Conservation (phyloP, 192 early-diverging fungal genomes). For the Linderina pennispora region DNA sequence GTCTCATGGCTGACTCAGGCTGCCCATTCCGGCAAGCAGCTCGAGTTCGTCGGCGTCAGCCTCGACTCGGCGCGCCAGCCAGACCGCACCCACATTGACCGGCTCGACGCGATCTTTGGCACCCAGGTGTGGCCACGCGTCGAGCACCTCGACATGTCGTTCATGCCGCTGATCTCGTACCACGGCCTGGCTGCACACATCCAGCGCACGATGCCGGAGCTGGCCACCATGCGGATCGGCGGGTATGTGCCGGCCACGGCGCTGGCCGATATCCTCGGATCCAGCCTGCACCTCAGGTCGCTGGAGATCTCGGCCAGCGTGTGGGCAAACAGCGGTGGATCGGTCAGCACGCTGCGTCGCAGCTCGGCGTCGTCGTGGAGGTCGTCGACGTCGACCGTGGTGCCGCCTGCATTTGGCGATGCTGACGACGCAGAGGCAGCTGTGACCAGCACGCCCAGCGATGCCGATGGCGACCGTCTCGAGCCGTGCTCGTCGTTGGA, state of each 20-base stretch:
- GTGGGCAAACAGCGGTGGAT: slow-evolving; percentile 20
- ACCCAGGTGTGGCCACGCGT: slow-evolving; percentile 17
- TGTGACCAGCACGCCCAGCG: background rate
- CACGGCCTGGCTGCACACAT: slow-evolving; percentile 21
- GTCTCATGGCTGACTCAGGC: slow-evolving; percentile 8
- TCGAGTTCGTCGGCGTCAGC: background rate
- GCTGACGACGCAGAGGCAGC: background rate
- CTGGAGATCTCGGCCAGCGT: slow-evolving; percentile 27
- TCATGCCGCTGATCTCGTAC: slow-evolving; percentile 37
- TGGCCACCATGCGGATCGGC: slow-evolving; percentile 24
- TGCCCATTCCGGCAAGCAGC: background rate
- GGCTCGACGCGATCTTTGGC: slow-evolving; percentile 10
- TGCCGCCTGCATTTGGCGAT: background rate
- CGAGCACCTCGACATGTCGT: slow-evolving; percentile 33
- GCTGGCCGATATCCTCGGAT: slow-evolving; percentile 14
- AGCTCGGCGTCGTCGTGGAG: slow-evolving; percentile 16
- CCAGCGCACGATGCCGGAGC: slow-evolving; percentile 18
- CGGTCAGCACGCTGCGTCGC: slow-evolving; percentile 11
- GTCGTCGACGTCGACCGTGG: slow-evolving; percentile 14
- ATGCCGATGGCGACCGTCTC: background rate
- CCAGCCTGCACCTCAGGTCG: slow-evolving; percentile 8
- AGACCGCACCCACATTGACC: slow-evolving; percentile 4
- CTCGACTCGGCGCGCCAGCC: slow-evolving; percentile 5
- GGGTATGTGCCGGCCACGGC: slow-evolving; percentile 27
- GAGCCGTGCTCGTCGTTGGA: slow-evolving; percentile 1